These are phyloP conservation scores for Cryphonectria japonica DNA, from an alignment of 2,329 filamentous ascomycete species.

Conservation along the genomic window DNA sequence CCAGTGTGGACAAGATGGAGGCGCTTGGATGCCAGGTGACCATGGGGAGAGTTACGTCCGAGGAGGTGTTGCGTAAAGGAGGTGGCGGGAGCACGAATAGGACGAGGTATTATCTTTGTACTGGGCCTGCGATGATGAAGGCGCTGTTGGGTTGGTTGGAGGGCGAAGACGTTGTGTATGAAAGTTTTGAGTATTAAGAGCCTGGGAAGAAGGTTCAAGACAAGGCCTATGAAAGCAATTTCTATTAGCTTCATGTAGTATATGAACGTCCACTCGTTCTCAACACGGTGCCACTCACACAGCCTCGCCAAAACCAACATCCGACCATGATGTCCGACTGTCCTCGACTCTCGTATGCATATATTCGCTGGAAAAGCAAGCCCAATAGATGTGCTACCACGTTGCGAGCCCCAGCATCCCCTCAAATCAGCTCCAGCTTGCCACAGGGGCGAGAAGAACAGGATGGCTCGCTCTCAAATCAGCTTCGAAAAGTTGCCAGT, in stretches of 20 bases:
- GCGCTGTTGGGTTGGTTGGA: conserved; percentile 55
- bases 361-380: too few relatives aligned
- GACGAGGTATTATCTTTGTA: conserved; percentile 58
- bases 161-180: conserved; percentile 58
- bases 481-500: background rate
- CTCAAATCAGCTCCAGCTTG: background rate
- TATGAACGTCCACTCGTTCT: too few relatives aligned
- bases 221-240: too few relatives aligned
- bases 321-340: too few relatives aligned
- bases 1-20: conserved; percentile 41
- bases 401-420: background rate
- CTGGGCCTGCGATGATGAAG: conserved; percentile 47
- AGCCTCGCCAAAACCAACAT: too few relatives aligned
- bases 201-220: background rate
- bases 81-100: conserved; percentile 47
- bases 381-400: too few relatives aligned
- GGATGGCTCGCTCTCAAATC: background rate
- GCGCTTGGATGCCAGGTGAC: conserved; percentile 42
- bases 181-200: conserved; percentile 63
- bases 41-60: conserved; percentile 43
- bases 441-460: background rate
- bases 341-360: too few relatives aligned
- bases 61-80: conserved; percentile 48
- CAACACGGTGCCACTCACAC: too few relatives aligned
- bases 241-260: too few relatives aligned